These are phyloP conservation scores for Lipomyces kockii DNA, from an alignment of 805 yeast genomes.

Conservation along the genomic window DNA sequence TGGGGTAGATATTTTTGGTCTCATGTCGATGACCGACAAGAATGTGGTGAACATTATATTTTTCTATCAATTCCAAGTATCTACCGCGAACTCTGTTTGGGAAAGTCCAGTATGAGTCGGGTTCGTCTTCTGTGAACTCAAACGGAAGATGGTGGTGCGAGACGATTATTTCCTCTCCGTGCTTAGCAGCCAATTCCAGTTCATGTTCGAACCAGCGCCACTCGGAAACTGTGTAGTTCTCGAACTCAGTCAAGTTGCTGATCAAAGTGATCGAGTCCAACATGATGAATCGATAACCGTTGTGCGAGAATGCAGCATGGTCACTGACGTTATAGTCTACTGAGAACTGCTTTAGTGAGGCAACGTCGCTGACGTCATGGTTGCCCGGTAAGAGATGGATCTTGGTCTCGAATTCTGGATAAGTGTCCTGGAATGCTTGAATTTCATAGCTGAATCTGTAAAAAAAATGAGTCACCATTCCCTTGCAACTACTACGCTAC, in stretches of 20 bases:
- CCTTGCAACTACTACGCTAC: neutral
- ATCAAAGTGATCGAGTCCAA: slow-evolving; percentile 9
- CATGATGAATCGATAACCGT: slow-evolving; percentile 7
- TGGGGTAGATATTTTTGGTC: slow-evolving; percentile 9
- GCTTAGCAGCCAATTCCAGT: neutral
- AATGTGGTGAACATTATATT: slow-evolving; percentile 10
- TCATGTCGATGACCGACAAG: slow-evolving; percentile 12
- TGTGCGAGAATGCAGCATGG: slow-evolving; percentile 9
- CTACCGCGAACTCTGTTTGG: slow-evolving; percentile 5
- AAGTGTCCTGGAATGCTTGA: slow-evolving; percentile 11
- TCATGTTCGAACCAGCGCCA: slow-evolving; percentile 6
- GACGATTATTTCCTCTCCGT: slow-evolving; percentile 2
- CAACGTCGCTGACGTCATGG: slow-evolving; percentile 9
- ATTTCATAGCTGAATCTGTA: slow-evolving; percentile 10
- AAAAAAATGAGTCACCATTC: neutral
- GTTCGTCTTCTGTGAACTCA: slow-evolving; percentile 8
- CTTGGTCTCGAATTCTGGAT: slow-evolving; percentile 7
- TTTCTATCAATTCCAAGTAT: neutral
- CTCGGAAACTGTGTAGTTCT: neutral
- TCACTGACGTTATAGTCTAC: slow-evolving; percentile 10
- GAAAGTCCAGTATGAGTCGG: slow-evolving; percentile 12
- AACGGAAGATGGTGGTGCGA: slow-evolving; percentile 15
- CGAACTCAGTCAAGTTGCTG: slow-evolving; percentile 14
- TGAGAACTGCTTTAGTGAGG: slow-evolving; percentile 6
- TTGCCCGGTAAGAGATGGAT: slow-evolving; percentile 11